These are phyloP conservation scores for Candida qinlingensis DNA, from an alignment of 805 yeast genomes.

Conservation along the genomic window DNA sequence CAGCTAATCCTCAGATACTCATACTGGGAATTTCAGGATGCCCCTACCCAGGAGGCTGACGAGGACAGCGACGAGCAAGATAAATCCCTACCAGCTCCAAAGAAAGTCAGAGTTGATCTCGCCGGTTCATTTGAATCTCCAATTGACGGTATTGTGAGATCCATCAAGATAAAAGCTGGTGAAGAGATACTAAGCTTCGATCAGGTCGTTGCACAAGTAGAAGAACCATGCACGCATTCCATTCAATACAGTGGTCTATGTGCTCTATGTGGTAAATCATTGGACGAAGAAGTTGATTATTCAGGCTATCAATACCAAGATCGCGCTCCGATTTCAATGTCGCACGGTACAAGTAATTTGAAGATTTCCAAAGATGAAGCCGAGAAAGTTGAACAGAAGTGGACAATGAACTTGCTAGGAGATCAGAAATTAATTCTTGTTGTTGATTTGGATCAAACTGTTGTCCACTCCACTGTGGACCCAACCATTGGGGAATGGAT, in stretches of 20 bases:
- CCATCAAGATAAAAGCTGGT: conserved; percentile 46
- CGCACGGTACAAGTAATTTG: conserved; percentile 81
- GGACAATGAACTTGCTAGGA: conserved; percentile 53
- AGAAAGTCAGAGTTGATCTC: conserved; percentile 50
- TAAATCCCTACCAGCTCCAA: conserved; percentile 13
- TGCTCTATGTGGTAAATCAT: conserved; percentile 30
- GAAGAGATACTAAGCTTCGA: conserved; percentile 48
- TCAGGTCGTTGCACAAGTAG: conserved; percentile 49
- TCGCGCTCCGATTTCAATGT: conserved; percentile 81
- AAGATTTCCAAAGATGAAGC: conserved; percentile 87
- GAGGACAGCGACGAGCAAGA: conserved; percentile 12
- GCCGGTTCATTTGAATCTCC: conserved; percentile 82
- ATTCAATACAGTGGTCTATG: conserved; percentile 56
- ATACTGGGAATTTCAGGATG: conserved; percentile 39
- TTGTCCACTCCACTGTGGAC: conserved; percentile 95
- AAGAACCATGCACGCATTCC: conserved; percentile 86
- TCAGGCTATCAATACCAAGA: conserved; percentile 50
- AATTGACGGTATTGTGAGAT: conserved; percentile 59
- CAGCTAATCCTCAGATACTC: conserved; percentile 36
- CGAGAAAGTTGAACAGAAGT: conserved; percentile 64
- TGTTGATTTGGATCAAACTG: conserved; percentile 95
- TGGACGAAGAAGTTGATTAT: conserved; percentile 71
- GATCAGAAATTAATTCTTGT: conserved; percentile 78
- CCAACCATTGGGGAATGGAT: conserved; percentile 98
- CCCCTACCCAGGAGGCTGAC: conserved; percentile 23